These are phyloP conservation scores for Teratosphaeria epicoccoides DNA, from an alignment of 2,329 filamentous ascomycete species.

Conservation along the genomic window DNA sequence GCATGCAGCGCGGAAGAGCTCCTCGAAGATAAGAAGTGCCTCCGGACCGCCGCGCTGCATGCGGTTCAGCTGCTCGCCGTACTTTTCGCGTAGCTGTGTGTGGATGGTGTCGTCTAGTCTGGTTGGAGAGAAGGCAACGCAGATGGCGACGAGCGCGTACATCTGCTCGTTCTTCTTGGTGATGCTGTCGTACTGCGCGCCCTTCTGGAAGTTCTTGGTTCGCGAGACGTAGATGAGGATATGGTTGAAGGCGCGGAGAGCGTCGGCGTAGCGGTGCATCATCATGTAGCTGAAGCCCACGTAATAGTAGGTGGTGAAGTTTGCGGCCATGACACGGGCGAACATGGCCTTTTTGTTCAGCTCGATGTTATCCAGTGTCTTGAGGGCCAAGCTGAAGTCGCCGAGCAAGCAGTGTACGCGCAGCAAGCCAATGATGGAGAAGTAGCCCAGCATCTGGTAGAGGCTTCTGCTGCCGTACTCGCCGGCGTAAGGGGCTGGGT, in stretches of 20 bases:
- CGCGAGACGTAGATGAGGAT: slow-evolving; percentile 97
- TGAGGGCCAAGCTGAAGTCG: slow-evolving; percentile 95
- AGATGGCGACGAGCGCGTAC: slow-evolving; percentile 98
- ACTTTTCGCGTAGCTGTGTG: slow-evolving; percentile 95
- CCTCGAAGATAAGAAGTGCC: slow-evolving; percentile 91
- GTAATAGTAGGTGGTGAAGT: slow-evolving; percentile 99
- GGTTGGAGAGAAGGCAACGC: slow-evolving; percentile 94
- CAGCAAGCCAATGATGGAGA: slow-evolving; percentile 95
- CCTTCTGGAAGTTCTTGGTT: slow-evolving; percentile 99
- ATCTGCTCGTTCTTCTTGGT: slow-evolving; percentile 99
- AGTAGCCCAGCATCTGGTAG: slow-evolving; percentile 98
- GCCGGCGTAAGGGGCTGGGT: slow-evolving; percentile 75
- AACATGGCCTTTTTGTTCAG: slow-evolving; percentile 99
- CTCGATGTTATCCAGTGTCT: slow-evolving; percentile 98
- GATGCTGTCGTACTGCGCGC: slow-evolving; percentile 93
- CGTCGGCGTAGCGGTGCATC: slow-evolving; percentile 98
- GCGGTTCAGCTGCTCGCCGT: slow-evolving; percentile 93
- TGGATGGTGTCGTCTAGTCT: slow-evolving; percentile 98
- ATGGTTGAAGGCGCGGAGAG: slow-evolving; percentile 99
- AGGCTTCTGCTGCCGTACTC: slow-evolving; percentile 91
- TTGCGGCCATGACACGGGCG: slow-evolving; percentile 95
- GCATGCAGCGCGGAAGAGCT: slow-evolving; percentile 95
- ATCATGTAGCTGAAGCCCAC: slow-evolving; percentile 99
- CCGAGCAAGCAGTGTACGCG: slow-evolving; percentile 93
- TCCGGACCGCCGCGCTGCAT: slow-evolving; percentile 94